These are phyloP conservation scores for Daphne laureola DNA, from an alignment of 441 rosid genomes.

Conservation along the genomic window DNA sequence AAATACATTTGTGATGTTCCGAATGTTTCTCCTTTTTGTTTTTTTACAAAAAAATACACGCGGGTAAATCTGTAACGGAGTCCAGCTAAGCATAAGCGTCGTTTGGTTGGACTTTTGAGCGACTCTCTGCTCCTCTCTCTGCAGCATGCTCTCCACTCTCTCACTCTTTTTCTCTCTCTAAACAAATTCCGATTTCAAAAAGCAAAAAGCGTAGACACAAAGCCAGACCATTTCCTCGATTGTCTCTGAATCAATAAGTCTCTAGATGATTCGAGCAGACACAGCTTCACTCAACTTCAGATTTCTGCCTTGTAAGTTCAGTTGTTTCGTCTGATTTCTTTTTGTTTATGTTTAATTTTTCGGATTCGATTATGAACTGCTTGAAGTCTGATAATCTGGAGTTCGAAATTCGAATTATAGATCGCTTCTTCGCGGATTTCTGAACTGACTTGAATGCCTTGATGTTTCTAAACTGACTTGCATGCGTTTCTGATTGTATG, in stretches of 20 bases:
- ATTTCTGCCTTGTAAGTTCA: constrained; percentile 7
- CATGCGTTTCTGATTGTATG: constrained; percentile 11
- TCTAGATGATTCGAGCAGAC: not conserved
- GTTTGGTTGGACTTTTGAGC: constrained; percentile 18
- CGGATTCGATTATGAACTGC: not conserved
- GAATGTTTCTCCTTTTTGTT: too few relatives aligned
- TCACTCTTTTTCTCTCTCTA: constrained; percentile 2
- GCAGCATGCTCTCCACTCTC: constrained; percentile 6
- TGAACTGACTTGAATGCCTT: too few relatives aligned
- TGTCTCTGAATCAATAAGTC: not conserved
- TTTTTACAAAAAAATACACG: not conserved
- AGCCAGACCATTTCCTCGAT: constrained; percentile 19
- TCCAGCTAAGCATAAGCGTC: constrained; percentile 23
- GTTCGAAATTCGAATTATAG: not conserved
- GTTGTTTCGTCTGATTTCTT: constrained; percentile 16
- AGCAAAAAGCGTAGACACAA: constrained; percentile 10
- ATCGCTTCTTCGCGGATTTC: not conserved
- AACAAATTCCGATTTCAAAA: not conserved
- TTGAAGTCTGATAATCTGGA: not conserved
- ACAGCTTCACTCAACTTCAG: constrained; percentile 13
- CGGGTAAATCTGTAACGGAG: constrained; percentile 11
- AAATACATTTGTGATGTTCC: too few relatives aligned
- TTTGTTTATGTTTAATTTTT: constrained; percentile 8
- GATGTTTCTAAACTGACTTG: too few relatives aligned
- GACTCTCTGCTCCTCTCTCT: not conserved